A percentile compares a stretch with the other conserved stretches of the same genome.
Evolutionary conservation across 345 rosid genomes (phyloP).

Genomic region (Rhodamnia rubescens): DNA sequence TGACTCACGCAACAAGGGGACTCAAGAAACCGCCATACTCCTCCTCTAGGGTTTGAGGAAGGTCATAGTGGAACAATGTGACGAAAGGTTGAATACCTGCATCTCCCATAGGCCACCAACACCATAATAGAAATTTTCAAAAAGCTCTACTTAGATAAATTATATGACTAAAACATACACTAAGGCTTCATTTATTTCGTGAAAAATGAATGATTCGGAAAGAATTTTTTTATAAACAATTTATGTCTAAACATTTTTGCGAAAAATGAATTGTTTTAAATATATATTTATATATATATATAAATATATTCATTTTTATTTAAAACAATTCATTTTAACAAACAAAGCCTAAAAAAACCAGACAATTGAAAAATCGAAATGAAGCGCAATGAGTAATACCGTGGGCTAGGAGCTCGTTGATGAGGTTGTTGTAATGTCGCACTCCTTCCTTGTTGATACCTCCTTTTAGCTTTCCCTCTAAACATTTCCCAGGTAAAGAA

Average conservation of each 20-base stretch:
- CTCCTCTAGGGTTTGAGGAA: constrained; percentile 24
- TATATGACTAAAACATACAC: neutral
- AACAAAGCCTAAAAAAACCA: neutral
- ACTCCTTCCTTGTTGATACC: constrained; percentile 34
- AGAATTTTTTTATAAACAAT: no score
- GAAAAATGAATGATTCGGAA: no score
- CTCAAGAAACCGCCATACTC: constrained; percentile 20
- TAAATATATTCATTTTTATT: no score
- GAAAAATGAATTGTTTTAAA: no score
- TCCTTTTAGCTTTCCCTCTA: constrained; percentile 17
- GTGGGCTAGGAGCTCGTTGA: constrained; percentile 33
- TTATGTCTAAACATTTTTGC: no score
- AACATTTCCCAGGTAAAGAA: neutral
- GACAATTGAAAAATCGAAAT: neutral
- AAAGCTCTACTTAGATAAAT: neutral
- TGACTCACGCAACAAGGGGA: constrained; percentile 10
- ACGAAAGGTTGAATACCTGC: constrained; percentile 23
- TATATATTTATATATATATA: no score
- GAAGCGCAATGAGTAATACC: neutral
- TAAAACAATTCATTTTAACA: no score
- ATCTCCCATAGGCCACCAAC: neutral
- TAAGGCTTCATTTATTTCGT: no score
- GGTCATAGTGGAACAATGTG: constrained; percentile 24
- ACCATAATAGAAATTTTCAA: neutral
- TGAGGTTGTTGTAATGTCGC: constrained; percentile 34